Conservation (phyloP, 2,329 filamentous ascomycete species). For the Fusarium sp. region DNA sequence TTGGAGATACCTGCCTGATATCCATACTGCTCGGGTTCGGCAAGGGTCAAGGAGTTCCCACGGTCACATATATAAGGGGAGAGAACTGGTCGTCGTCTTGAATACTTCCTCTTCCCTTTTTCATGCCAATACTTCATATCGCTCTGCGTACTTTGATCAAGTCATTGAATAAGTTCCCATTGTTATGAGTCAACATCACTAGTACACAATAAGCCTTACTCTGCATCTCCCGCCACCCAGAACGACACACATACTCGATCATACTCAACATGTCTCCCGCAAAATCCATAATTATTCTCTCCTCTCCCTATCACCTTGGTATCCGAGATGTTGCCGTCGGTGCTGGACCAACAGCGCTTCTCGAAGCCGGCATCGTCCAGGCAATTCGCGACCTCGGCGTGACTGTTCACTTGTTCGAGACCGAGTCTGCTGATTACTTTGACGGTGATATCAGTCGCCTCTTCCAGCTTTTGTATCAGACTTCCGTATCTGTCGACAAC, state of each 20-base stretch:
- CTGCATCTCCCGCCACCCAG: neutral
- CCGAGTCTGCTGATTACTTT: neutral
- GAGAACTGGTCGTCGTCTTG: too few relatives aligned
- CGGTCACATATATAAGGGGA: neutral
- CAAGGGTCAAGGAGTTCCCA: neutral
- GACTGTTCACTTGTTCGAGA: neutral
- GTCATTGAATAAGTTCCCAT: too few relatives aligned
- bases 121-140: too few relatives aligned
- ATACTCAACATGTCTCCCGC: neutral
- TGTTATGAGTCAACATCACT: neutral
- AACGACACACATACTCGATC: neutral
- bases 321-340: neutral
- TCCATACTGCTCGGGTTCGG: neutral
- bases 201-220: neutral
- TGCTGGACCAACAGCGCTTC: neutral
- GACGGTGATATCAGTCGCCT: slow-evolving; percentile 9
- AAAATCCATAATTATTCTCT: neutral
- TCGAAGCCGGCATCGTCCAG: neutral
- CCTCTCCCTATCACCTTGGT: neutral
- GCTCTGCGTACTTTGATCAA: neutral
- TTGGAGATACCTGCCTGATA: neutral
- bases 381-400: neutral
- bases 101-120: too few relatives aligned
- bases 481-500: neutral
- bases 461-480: neutral